Evolutionary conservation across 2,329 filamentous ascomycete species (phyloP).

Genomic region (Calycina herbarum): DNA sequence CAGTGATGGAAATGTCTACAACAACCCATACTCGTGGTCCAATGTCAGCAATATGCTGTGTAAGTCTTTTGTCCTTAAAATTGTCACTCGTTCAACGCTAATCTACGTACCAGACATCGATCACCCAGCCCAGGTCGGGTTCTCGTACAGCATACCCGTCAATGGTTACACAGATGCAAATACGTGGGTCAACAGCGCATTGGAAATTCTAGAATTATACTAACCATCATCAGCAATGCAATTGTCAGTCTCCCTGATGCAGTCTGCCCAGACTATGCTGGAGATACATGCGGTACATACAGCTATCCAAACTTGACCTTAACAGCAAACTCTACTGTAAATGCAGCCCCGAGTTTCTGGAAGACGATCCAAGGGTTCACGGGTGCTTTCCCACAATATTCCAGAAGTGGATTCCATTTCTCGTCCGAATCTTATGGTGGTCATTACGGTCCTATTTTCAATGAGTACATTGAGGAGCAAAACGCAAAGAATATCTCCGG

Average conservation of each 20-base stretch:
- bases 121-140: conserved; percentile 34
- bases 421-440: conserved; percentile 59
- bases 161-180: conserved; percentile 28
- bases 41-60: conserved; percentile 53
- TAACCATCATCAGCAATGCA: conserved; percentile 16
- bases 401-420: conserved; percentile 52
- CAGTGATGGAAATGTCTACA: conserved; percentile 41
- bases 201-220: conserved; percentile 2
- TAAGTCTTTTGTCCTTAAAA: conserved; percentile 53
- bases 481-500: conserved; percentile 55
- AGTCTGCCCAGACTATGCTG: conserved; percentile 52
- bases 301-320: conserved; percentile 50
- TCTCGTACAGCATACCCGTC: conserved; percentile 41
- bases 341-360: conserved; percentile 60
- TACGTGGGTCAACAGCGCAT: conserved; percentile 12
- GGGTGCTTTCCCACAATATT: conserved; percentile 57
- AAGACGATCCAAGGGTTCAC: conserved; percentile 62
- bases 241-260: conserved; percentile 48
- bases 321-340: conserved; percentile 52
- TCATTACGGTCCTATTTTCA: conserved; percentile 60
- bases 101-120: conserved; percentile 24
- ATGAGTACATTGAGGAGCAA: conserved; percentile 57
- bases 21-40: conserved; percentile 61
- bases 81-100: neutral
- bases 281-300: conserved; percentile 54